A percentile compares a stretch with the other conserved stretches of the same genome.
These are phyloP conservation scores for Sarocladium oryzae DNA, from an alignment of 2,329 filamentous ascomycete genomes.

Conservation along the genomic window DNA sequence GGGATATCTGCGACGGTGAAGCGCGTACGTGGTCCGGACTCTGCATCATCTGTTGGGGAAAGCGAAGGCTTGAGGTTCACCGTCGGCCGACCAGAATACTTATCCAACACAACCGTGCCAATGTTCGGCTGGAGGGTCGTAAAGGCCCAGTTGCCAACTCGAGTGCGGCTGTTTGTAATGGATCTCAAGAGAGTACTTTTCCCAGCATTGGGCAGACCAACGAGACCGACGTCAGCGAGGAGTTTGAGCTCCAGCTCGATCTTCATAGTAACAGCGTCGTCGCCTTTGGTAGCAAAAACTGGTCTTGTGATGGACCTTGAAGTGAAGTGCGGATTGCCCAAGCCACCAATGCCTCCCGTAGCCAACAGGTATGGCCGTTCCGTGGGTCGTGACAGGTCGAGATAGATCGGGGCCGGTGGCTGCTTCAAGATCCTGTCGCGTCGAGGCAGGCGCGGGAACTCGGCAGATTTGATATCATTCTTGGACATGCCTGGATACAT, in stretches of 20 bases:
- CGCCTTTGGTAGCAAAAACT: slow-evolving; percentile 83
- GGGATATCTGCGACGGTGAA: slow-evolving; percentile 97
- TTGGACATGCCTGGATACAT: slow-evolving; percentile 73
- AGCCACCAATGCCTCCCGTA: slow-evolving; percentile 78
- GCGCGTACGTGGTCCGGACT: slow-evolving; percentile 49
- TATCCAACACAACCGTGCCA: slow-evolving; percentile 88
- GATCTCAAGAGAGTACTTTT: slow-evolving; percentile 89
- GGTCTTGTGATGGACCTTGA: slow-evolving; percentile 69
- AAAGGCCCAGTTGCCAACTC: slow-evolving; percentile 93
- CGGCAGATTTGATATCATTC: slow-evolving; percentile 54
- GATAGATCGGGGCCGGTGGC: slow-evolving; percentile 63
- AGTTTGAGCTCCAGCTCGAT: slow-evolving; percentile 90
- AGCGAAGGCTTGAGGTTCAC: slow-evolving; percentile 22
- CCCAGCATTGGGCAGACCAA: slow-evolving; percentile 91
- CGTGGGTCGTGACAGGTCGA: slow-evolving; percentile 72
- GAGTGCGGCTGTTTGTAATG: slow-evolving; percentile 79
- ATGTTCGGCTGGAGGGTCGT: slow-evolving; percentile 94
- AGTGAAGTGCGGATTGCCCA: slow-evolving; percentile 91
- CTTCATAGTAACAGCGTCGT: slow-evolving; percentile 68
- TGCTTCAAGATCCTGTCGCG: slow-evolving; percentile 56
- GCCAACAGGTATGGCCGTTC: slow-evolving; percentile 78
- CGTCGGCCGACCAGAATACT: slow-evolving; percentile 68
- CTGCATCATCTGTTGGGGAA: slow-evolving; percentile 35
- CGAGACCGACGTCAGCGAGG: slow-evolving; percentile 88
- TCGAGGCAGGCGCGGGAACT: slow-evolving; percentile 44